These are phyloP conservation scores for Zymoseptoria ardabiliae DNA, from an alignment of 2,329 filamentous ascomycete species.

Conservation along the genomic window DNA sequence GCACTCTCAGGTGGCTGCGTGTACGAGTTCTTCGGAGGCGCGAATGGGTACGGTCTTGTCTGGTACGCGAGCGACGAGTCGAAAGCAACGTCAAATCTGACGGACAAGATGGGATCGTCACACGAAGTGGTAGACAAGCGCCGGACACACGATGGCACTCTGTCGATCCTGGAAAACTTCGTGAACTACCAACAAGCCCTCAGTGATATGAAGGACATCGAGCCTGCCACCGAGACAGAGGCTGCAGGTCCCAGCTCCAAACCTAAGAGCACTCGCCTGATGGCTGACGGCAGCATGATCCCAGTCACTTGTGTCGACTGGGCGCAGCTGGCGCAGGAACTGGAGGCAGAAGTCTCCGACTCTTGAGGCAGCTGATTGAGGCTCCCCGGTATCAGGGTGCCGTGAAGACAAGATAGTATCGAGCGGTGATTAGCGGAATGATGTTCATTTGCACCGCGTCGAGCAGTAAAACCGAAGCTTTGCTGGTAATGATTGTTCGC, in stretches of 20 bases:
- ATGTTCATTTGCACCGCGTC: no score
- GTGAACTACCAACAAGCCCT: slow-evolving; percentile 12
- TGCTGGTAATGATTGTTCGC: no score
- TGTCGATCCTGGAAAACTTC: slow-evolving; percentile 15
- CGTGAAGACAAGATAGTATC: no score
- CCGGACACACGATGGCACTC: slow-evolving; percentile 4
- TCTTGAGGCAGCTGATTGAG: no score
- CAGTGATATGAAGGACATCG: neutral
- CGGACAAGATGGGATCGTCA: neutral
- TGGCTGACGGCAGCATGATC: no score
- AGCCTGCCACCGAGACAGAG: neutral
- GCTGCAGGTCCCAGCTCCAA: neutral
- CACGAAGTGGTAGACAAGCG: slow-evolving; percentile 5
- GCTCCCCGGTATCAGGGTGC: no score
- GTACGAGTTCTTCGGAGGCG: slow-evolving; percentile 7
- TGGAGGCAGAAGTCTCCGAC: neutral
- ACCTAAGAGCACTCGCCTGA: no score
- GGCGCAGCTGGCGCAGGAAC: neutral
- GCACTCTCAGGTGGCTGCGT: slow-evolving; percentile 14
- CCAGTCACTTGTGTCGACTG: slow-evolving; percentile 3
- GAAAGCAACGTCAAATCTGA: neutral
- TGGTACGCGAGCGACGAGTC: neutral
- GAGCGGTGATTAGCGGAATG: no score
- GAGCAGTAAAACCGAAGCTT: no score
- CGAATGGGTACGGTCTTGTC: slow-evolving; percentile 8